Conservation (phyloP, 257 asterid genomes). For the Plantago ovata region DNA sequence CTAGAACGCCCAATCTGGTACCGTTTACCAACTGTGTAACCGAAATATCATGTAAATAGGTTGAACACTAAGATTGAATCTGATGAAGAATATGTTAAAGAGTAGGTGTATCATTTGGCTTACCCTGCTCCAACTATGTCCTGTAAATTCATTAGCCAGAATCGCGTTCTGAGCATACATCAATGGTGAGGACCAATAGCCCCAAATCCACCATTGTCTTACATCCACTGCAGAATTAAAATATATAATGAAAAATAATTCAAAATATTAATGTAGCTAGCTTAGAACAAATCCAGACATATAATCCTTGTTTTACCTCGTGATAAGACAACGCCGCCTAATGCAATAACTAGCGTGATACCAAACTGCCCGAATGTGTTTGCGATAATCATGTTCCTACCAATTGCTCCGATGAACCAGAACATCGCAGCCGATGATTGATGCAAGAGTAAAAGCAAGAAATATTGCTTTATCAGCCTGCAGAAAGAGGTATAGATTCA, state of each 20-base stretch:
- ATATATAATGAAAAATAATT: conserved; percentile 9
- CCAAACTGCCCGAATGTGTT: conserved; percentile 59
- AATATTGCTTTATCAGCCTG: conserved; percentile 52
- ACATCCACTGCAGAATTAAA: conserved; percentile 44
- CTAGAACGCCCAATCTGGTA: conserved; percentile 36
- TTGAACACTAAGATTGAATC: background rate
- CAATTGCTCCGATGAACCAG: conserved; percentile 54
- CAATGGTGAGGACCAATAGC: conserved; percentile 68
- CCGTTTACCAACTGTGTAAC: conserved; percentile 37
- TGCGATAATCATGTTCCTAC: conserved; percentile 59
- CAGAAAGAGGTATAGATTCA: background rate
- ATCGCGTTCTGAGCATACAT: conserved; percentile 70
- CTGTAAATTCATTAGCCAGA: conserved; percentile 55
- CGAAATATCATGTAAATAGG: conserved; percentile 3
- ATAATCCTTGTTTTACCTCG: conserved; percentile 36
- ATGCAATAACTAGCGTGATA: conserved; percentile 47
- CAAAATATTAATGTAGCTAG: background rate
- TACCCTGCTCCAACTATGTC: conserved; percentile 59
- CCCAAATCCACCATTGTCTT: conserved; percentile 76
- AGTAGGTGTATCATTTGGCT: conserved; percentile 15
- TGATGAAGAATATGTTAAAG: background rate
- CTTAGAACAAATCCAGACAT: background rate
- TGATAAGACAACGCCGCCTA: conserved; percentile 64
- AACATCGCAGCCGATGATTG: conserved; percentile 56
- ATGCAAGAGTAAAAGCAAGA: conserved; percentile 34